Evolutionary conservation across 345 rosid genomes (phyloP).

Genomic region (Eucalyptus brandiana): DNA sequence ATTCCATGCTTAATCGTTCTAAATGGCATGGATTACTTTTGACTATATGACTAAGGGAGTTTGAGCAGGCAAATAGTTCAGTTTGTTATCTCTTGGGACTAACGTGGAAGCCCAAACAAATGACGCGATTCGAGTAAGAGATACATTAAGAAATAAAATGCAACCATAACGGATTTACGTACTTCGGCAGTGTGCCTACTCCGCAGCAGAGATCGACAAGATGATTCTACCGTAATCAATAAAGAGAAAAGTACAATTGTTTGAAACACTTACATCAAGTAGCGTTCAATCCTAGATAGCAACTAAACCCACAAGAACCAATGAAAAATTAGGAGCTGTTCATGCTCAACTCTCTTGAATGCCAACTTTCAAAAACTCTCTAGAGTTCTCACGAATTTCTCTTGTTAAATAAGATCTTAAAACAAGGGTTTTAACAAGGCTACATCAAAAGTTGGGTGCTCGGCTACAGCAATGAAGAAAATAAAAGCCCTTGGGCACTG

Average conservation of each 20-base stretch:
- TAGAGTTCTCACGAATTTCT: too few species aligned
- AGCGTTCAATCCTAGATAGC: neutral
- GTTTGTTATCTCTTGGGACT: neutral
- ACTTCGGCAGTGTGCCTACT: too few species aligned
- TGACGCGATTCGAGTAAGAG: too few species aligned
- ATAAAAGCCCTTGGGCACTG: neutral
- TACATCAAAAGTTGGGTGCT: too few species aligned
- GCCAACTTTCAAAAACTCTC: neutral
- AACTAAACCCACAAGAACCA: neutral
- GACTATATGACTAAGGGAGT: neutral
- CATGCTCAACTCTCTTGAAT: neutral
- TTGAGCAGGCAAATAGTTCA: neutral
- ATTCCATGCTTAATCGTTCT: neutral
- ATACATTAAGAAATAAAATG: too few species aligned
- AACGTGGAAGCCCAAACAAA: too few species aligned
- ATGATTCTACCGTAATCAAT: too few species aligned
- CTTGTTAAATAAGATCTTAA: too few species aligned
- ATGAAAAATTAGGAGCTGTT: neutral
- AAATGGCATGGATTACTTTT: neutral
- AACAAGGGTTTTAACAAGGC: neutral
- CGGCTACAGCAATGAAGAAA: neutral
- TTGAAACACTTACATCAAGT: neutral
- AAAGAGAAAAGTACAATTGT: too few species aligned
- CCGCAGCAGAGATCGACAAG: too few species aligned
- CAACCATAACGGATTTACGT: too few species aligned